Evolutionary conservation across 768 basidiomycete genomes (phyloP).

Genomic region (Phallus indusiatus): DNA sequence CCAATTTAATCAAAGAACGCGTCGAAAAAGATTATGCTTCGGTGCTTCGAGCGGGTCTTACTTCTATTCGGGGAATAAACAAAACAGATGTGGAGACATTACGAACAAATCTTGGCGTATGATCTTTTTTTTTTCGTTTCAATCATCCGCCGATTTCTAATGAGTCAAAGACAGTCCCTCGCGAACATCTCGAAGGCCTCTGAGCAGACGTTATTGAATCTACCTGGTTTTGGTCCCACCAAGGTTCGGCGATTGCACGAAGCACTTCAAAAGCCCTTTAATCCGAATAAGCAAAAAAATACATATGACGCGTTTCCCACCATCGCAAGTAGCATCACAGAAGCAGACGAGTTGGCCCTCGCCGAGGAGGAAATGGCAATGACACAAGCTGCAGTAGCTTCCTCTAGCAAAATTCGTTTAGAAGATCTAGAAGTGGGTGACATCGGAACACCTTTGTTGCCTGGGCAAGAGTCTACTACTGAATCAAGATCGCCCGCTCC

Average conservation of each 20-base stretch:
- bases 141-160: neutral
- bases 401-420: neutral
- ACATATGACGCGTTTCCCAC: neutral
- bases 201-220: slow-evolving; percentile 61
- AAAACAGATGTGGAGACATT: slow-evolving; percentile 96
- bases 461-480: neutral
- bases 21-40: slow-evolving; percentile 83
- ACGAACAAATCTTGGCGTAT: slow-evolving; percentile 82
- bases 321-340: neutral
- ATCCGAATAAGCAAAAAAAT: slow-evolving; percentile 17
- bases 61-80: slow-evolving; percentile 87
- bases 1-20: slow-evolving; percentile 90
- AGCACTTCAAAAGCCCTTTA: slow-evolving; percentile 84
- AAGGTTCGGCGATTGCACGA: slow-evolving; percentile 89
- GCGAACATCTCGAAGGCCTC: slow-evolving; percentile 68
- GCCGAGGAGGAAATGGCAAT: neutral
- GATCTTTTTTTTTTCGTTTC: slow-evolving; percentile 20
- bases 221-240: slow-evolving; percentile 90
- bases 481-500: slow-evolving; percentile 1
- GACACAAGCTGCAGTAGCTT: neutral
- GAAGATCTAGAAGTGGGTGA: neutral
- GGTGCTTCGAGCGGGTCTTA: slow-evolving; percentile 72
- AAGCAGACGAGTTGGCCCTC: neutral
- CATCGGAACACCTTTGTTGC: neutral
- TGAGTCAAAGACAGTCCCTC: slow-evolving; percentile 54